phyloP scores from a whole-genome alignment of 2,329 filamentous ascomycete genomes.

The Alternaria solani region DNA sequence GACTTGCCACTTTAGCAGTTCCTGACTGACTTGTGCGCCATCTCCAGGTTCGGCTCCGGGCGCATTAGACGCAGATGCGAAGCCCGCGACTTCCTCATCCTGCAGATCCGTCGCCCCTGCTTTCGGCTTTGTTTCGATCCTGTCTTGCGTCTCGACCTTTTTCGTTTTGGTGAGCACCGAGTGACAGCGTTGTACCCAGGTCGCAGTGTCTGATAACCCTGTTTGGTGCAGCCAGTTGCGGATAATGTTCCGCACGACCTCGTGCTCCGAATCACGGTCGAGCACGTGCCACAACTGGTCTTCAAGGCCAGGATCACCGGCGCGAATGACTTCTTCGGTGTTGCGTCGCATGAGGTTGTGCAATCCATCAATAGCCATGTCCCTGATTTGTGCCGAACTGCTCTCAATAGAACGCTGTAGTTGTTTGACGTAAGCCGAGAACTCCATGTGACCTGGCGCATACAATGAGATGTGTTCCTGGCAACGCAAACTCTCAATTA shows the following conservation, averaged over 20 bases:
- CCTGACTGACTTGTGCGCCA: conserved; percentile 67
- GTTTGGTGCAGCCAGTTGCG: conserved; percentile 94
- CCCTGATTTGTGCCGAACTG: conserved; percentile 71
- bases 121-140: conserved; percentile 57
- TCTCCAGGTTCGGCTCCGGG: conserved; percentile 54
- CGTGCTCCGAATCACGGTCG: conserved; percentile 77
- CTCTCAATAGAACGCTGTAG: conserved; percentile 81
- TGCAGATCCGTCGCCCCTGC: conserved; percentile 77
- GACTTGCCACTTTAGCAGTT: conserved; percentile 94
- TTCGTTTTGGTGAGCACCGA: conserved; percentile 88
- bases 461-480: conserved; percentile 92
- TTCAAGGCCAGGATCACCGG: conserved; percentile 80
- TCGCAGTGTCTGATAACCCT: conserved; percentile 76
- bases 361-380: conserved; percentile 84
- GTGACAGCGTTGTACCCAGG: conserved; percentile 92
- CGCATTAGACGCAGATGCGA: conserved; percentile 76
- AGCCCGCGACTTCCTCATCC: conserved; percentile 96
- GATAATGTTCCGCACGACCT: conserved; percentile 85
- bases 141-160: conserved; percentile 67
- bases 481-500: conserved; percentile 81
- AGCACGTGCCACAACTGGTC: conserved; percentile 91
- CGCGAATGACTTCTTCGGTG: conserved; percentile 79
- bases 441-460: conserved; percentile 85
- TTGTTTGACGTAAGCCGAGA: conserved; percentile 80
- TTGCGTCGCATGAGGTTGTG: conserved; percentile 96